Evolutionary conservation across 2,329 filamentous ascomycete genomes (phyloP).

Genomic region (Arthrinium phaeospermum): DNA sequence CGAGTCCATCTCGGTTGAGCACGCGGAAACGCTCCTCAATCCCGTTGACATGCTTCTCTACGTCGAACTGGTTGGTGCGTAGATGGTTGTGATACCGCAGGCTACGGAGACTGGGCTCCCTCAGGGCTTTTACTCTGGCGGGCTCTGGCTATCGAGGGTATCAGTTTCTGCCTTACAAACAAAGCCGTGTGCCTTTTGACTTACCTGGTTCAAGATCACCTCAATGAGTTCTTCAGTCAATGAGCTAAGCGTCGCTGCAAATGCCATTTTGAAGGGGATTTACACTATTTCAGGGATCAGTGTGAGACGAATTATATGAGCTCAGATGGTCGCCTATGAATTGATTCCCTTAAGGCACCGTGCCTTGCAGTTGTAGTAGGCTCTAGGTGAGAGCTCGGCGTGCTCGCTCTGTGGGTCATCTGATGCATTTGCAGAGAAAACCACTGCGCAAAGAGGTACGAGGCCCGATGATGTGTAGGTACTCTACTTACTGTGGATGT

Average conservation of each 20-base stretch:
- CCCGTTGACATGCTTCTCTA: slow-evolving; percentile 68
- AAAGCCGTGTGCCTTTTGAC: background rate
- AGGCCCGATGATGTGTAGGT: too few species aligned
- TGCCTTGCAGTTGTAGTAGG: background rate
- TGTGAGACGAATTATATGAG: background rate
- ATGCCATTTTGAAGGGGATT: slow-evolving; percentile 62
- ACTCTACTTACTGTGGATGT: background rate
- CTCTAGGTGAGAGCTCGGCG: background rate
- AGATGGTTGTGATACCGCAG: slow-evolving; percentile 62
- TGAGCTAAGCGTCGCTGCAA: slow-evolving; percentile 66
- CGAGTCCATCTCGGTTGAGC: slow-evolving; percentile 78
- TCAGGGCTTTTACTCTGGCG: slow-evolving; percentile 48
- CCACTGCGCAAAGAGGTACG: background rate
- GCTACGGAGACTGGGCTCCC: slow-evolving; percentile 56
- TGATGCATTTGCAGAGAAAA: background rate
- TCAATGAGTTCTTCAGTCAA: slow-evolving; percentile 76
- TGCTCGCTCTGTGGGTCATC: background rate
- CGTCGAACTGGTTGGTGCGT: slow-evolving; percentile 78
- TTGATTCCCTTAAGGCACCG: background rate
- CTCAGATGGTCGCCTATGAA: background rate
- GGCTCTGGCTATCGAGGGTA: slow-evolving; percentile 38
- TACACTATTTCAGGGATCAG: background rate
- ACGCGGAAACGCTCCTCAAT: slow-evolving; percentile 88
- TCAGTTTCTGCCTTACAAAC: slow-evolving; percentile 25
- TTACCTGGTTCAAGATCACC: slow-evolving; percentile 53